Evolutionary conservation across 148 eudicot species (phyloP).

Genomic region (Nepenthes mirabilis): DNA sequence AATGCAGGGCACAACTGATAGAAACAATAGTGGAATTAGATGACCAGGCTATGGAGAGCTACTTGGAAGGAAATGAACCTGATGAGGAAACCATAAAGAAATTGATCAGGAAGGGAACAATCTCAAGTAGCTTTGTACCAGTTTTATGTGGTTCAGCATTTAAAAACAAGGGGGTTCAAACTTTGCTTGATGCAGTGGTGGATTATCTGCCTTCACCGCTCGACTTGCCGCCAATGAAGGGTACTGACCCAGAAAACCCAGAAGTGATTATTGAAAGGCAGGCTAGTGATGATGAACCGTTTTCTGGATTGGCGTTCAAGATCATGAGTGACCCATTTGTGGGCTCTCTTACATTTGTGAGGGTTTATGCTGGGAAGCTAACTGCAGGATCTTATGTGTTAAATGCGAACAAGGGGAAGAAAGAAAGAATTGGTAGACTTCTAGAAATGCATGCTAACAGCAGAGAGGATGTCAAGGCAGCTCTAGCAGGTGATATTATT

Average conservation of each 20-base stretch:
- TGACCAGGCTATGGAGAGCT: constrained; percentile 73
- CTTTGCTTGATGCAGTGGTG: constrained; percentile 95
- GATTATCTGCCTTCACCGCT: constrained; percentile 92
- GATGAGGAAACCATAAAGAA: constrained; percentile 77
- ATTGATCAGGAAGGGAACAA: constrained; percentile 73
- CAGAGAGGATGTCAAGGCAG: constrained; percentile 83
- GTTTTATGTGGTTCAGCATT: constrained; percentile 94
- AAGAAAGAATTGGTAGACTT: constrained; percentile 91
- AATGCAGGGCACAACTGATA: constrained; percentile 57
- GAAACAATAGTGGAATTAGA: constrained; percentile 74
- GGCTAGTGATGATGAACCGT: constrained; percentile 82
- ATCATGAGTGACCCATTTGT: constrained; percentile 95
- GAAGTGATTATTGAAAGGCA: constrained; percentile 53
- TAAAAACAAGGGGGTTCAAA: constrained; percentile 97
- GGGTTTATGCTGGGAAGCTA: constrained; percentile 84
- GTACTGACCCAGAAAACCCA: constrained; percentile 87
- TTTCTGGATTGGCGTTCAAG: constrained; percentile 91
- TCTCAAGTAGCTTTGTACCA: constrained; percentile 63
- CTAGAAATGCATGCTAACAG: constrained; percentile 99
- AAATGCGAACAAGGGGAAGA: constrained; percentile 92
- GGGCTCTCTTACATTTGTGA: constrained; percentile 90
- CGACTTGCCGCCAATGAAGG: constrained; percentile 85
- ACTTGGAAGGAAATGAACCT: constrained; percentile 84
- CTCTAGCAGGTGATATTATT: constrained; percentile 82
- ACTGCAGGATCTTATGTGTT: constrained; percentile 79